Conservation (phyloP, 164 flowering plant genomes). For the Protea cynaroides region DNA sequence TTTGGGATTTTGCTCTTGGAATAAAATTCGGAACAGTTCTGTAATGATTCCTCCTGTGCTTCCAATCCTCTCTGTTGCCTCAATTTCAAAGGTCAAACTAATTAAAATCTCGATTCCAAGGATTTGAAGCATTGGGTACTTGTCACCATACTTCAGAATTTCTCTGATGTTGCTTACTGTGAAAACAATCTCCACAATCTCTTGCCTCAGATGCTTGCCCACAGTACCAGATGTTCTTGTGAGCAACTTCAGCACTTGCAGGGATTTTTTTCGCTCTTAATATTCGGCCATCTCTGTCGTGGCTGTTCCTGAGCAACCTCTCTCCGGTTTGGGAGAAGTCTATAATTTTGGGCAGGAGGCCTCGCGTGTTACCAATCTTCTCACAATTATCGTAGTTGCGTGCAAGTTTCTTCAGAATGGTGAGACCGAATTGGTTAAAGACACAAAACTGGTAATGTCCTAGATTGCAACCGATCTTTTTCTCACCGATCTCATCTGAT, state of each 20-base stretch:
- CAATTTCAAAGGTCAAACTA: constrained; percentile 65
- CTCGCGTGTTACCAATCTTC: constrained; percentile 83
- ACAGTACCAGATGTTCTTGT: constrained; percentile 68
- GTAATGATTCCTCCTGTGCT: constrained; percentile 76
- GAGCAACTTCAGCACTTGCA: constrained; percentile 78
- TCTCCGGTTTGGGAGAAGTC: constrained; percentile 68
- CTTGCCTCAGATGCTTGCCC: constrained; percentile 63
- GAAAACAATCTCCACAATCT: constrained; percentile 80
- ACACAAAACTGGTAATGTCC: constrained; percentile 52
- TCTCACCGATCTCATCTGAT: constrained; percentile 56
- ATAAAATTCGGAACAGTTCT: constrained; percentile 54
- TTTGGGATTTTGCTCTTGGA: constrained; percentile 9
- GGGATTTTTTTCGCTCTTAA: constrained; percentile 52
- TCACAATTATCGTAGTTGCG: constrained; percentile 90
- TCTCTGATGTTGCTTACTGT: constrained; percentile 87
- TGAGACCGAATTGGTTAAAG: constrained; percentile 77
- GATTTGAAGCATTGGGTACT: constrained; percentile 49
- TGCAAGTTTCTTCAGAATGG: constrained; percentile 75
- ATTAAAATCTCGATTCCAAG: constrained; percentile 72
- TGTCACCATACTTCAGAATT: constrained; percentile 59
- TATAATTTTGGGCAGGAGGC: constrained; percentile 74
- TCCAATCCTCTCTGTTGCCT: constrained; percentile 84
- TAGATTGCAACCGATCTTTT: constrained; percentile 33
- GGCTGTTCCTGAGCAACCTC: constrained; percentile 38
- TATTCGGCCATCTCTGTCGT: constrained; percentile 43